These are phyloP conservation scores for Ampelomyces quisqualis DNA, from an alignment of 2,329 filamentous ascomycete species.

Conservation along the genomic window DNA sequence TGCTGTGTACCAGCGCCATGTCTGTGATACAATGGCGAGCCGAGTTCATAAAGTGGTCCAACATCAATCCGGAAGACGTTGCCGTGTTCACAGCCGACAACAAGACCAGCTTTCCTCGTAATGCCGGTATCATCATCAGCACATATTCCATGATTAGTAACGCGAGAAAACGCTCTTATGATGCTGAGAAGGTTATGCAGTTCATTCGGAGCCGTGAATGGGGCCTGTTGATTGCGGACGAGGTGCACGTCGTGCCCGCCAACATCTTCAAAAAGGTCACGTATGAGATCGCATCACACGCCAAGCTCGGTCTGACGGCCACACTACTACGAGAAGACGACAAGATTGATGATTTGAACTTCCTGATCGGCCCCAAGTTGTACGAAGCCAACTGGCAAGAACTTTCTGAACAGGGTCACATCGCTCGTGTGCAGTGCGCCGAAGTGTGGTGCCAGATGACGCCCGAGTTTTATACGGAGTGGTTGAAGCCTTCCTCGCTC, in stretches of 20 bases:
- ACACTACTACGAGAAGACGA: slow-evolving; percentile 95
- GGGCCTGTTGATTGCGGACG: slow-evolving; percentile 95
- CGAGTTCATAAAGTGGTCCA: slow-evolving; percentile 99
- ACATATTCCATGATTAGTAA: slow-evolving; percentile 99
- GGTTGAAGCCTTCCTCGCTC: slow-evolving; percentile 66
- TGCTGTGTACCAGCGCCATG: slow-evolving; percentile 96
- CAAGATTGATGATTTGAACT: slow-evolving; percentile 97
- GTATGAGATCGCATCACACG: slow-evolving; percentile 88
- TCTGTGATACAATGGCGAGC: slow-evolving; percentile 95
- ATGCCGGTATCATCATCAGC: slow-evolving; percentile 93
- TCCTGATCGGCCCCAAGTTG: slow-evolving; percentile 93
- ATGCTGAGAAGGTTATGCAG: slow-evolving; percentile 96
- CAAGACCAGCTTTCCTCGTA: slow-evolving; percentile 81
- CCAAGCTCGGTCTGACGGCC: slow-evolving; percentile 90
- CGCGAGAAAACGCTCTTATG: slow-evolving; percentile 80
- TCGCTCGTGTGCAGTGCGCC: slow-evolving; percentile 94
- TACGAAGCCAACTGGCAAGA: slow-evolving; percentile 99
- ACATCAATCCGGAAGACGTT: slow-evolving; percentile 90
- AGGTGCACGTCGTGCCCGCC: slow-evolving; percentile 96
- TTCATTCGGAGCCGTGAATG: slow-evolving; percentile 88
- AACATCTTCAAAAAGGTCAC: slow-evolving; percentile 96
- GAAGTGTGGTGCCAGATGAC: slow-evolving; percentile 99
- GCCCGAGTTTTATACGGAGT: slow-evolving; percentile 95
- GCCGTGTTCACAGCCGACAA: slow-evolving; percentile 93
- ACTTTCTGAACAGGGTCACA: slow-evolving; percentile 92